Base-by-base conservation (phyloP, 1,284 basidiomycete species). In the Pseudozyma sp. region DNA sequence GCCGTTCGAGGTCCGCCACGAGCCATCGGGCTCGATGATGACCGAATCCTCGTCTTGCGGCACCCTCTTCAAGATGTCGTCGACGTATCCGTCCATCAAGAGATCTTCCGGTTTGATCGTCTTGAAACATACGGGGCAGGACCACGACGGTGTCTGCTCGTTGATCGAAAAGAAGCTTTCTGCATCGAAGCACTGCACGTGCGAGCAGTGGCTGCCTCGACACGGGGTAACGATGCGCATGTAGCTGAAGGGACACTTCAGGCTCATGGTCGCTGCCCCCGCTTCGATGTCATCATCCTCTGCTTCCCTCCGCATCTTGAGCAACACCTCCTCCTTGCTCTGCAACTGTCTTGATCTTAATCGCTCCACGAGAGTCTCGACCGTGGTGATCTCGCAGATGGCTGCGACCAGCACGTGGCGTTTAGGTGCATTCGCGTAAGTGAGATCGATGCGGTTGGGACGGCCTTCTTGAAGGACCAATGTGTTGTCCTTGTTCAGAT, bases 111-210 rank as follows among this genome's bases (percentile, higher is more conserved):
- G 87, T 70, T 91, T 89, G 58, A 99, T 85, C 34, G 87, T 87
- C 80, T 90, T 91, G 84, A 93, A 93, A 85, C 97, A 99, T 40
- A 94, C 91, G n/a, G 97, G 96, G 84, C 97, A 99, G 42, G 91
- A 85, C 92, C 94, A 99, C 34, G 94, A 94, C 0, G 97, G 97
- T 6, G 95, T 96, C 85, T 94, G 92, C 80, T 96, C 93, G 89
- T 97, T 99, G 83, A 97, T 90, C 24, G 91, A 92, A 79, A 92
- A 94, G 93, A 95, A 99, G 52, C 92, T 94, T 19, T 88, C 88
- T 0, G 95, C 94, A 85, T 99, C 97, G 84, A 99, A 99, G 85
- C 97, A 99, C 81, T 97, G 94, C 3, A 93, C 87, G 84, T 99
- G 97, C 24, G 92, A 89, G 83, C 97, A 99, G 68, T 88, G 87